A percentile compares a stretch with the other conserved stretches of the same genome.
Conservation (phyloP, 371 early-diverging fungal species). For the Apophysomyces trapeziformis region DNA sequence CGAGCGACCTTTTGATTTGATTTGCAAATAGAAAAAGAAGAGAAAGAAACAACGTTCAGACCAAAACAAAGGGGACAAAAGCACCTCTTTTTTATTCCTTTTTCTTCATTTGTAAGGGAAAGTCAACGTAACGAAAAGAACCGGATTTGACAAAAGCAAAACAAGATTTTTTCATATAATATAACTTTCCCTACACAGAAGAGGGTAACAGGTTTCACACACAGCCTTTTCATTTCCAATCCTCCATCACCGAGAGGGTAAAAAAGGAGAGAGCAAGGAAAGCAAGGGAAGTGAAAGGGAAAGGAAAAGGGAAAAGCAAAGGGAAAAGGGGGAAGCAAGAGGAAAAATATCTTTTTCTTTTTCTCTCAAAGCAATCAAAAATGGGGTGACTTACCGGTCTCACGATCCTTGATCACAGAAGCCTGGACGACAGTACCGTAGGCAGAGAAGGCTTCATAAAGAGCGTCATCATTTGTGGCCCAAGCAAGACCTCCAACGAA, state of each 20-base stretch:
- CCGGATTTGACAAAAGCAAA: constrained; percentile 1
- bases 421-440: constrained; percentile 47
- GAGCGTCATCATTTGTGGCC: constrained; percentile 58
- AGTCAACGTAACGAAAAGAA: constrained; percentile 4
- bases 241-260: too few species aligned
- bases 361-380: too few species aligned
- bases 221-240: too few species aligned
- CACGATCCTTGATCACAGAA: constrained; percentile 53
- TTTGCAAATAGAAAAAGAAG: not conserved
- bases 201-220: not conserved
- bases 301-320: too few species aligned
- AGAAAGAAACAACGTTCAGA: not conserved
- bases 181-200: constrained; percentile 7
- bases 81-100: not conserved
- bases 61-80: not conserved
- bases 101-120: constrained; percentile 6
- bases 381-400: constrained; percentile 21
- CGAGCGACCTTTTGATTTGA: constrained; percentile 31
- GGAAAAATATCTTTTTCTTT: too few species aligned
- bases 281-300: too few species aligned
- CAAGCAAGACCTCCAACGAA: constrained; percentile 76
- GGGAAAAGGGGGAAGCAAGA: too few species aligned
- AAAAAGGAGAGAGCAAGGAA: too few species aligned
- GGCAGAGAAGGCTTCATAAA: constrained; percentile 49
- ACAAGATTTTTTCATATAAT: not conserved